Percentiles rank a stretch among this genome's conserved stretches.
Conservation (phyloP, 352 stramenopile genomes). For the Phytophthora tentaculata region DNA sequence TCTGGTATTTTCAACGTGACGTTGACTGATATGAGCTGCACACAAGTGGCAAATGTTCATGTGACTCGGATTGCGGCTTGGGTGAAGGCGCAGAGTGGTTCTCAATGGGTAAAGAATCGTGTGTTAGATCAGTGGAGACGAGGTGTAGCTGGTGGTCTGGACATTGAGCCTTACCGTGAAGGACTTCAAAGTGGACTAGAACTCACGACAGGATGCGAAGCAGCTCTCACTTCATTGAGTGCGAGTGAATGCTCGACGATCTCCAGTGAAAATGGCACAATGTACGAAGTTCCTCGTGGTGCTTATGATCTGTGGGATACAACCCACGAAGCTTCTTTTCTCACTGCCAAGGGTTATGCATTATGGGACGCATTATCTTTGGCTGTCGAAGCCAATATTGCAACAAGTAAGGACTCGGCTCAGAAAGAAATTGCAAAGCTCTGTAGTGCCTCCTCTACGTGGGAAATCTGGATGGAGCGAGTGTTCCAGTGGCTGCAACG, state of each 20-base stretch:
- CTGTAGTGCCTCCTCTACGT: conserved; percentile 31
- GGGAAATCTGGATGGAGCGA: conserved; percentile 65
- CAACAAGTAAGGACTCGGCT: conserved; percentile 8
- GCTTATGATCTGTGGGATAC: conserved; percentile 56
- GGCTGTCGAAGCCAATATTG: conserved; percentile 25
- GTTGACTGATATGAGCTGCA: conserved; percentile 39
- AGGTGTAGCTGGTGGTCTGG: conserved; percentile 41
- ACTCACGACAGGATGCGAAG: conserved; percentile 48
- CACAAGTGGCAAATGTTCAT: conserved; percentile 36
- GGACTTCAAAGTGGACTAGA: conserved; percentile 55
- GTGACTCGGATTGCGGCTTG: conserved; percentile 46
- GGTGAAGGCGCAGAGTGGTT: conserved; percentile 29
- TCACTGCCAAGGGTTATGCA: conserved; percentile 42
- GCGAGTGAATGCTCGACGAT: conserved; percentile 32
- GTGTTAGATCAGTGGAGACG: conserved; percentile 77
- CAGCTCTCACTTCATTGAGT: conserved; percentile 18
- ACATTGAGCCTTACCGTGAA: conserved; percentile 73
- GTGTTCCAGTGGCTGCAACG: conserved; percentile 57
- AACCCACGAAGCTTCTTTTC: conserved; percentile 45
- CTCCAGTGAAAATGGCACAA: conserved; percentile 38
- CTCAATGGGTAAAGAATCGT: conserved; percentile 46
- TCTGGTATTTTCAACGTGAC: conserved; percentile 65
- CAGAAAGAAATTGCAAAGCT: conserved; percentile 38
- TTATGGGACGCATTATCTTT: conserved; percentile 48
- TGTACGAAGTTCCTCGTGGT: conserved; percentile 53